Base-by-base conservation (phyloP, 306 rosid genomes). In the Acmispon strigosus region DNA sequence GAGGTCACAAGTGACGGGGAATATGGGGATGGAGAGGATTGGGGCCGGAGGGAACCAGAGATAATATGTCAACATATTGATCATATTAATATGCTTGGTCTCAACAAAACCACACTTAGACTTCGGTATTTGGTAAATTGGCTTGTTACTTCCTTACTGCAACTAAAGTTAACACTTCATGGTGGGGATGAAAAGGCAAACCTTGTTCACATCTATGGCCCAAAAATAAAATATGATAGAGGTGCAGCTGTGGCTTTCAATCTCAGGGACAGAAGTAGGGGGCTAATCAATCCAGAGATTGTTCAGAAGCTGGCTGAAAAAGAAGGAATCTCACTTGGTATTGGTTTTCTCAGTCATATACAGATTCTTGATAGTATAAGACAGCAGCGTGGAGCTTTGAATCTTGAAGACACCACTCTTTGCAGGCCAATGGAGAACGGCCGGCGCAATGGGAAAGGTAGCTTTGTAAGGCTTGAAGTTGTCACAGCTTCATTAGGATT, bases 191-290 rank as follows among this genome's bases (percentile, higher is more conserved):
- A 71, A 50, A 81, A 78, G 63, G 47, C 58, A 32, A 85, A 67
- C 72, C 96, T 93, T 44, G 92, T 93, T 37, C 85, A 86, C 14
- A 93, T 93, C 58, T 93, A 93, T 66, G 98, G 98, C 18, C 98
- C 98, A 3, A 93, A 93, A 67, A 90, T 93, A 55, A 93, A 93
- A 78, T 93, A 93, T 19, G 98, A 93, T 79, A 84, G 98, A 66
- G 98, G 98, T 62, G 97, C 97, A 15, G 94, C 98, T 16, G 91
- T 93, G 59, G 98, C 98, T 62, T 93, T 93, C 86, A 93, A 93
- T 60, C 63, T 93, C 65, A 88, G 92, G 75, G 94, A 87, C 77
- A 74, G 81, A 78, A 86, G 76, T 42, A 68, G 80, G 73, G 96
- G 89, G 42, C 78, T 88, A 52, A 86, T 93, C 78, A 81, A 77